Evolutionary conservation across 495 filamentous ascomycete species (phyloP).

Genomic region (Haplographium delicatum): DNA sequence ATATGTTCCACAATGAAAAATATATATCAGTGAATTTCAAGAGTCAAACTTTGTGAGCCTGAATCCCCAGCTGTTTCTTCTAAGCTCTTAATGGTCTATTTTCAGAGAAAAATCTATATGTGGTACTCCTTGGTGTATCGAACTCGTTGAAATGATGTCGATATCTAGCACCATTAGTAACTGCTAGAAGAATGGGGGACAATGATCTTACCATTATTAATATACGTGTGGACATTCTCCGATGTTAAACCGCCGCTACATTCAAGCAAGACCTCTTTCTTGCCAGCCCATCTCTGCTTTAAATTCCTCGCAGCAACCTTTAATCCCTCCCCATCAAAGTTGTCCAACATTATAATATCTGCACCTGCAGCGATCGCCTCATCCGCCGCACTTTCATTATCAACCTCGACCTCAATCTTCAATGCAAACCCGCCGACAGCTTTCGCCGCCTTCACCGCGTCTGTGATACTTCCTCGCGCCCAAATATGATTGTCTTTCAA

Average conservation of each 20-base stretch:
- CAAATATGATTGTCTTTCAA: slow-evolving; percentile 98
- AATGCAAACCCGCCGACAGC: slow-evolving; percentile 79
- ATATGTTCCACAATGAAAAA: too few relatives aligned
- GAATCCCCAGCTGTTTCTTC: too few relatives aligned
- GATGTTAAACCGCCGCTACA: slow-evolving; percentile 86
- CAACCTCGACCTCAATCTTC: slow-evolving; percentile 95
- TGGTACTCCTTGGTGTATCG: slow-evolving; percentile 89
- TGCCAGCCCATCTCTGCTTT: slow-evolving; percentile 69
- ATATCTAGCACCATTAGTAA: slow-evolving; percentile 52
- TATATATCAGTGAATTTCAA: too few relatives aligned
- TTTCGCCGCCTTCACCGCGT: slow-evolving; percentile 79
- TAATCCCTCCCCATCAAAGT: slow-evolving; percentile 75
- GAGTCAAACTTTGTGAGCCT: too few relatives aligned
- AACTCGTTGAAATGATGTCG: slow-evolving; percentile 91
- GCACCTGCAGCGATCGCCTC: slow-evolving; percentile 87
- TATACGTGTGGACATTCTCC: slow-evolving; percentile 74
- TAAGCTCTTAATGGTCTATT: slow-evolving; percentile 58
- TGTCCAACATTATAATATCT: slow-evolving; percentile 96
- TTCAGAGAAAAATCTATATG: slow-evolving; percentile 97
- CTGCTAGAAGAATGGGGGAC: neutral
- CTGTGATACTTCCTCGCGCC: slow-evolving; percentile 73
- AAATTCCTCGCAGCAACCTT: slow-evolving; percentile 62
- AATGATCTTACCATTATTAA: slow-evolving; percentile 56
- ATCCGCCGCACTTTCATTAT: slow-evolving; percentile 79
- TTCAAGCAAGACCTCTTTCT: slow-evolving; percentile 71